These are phyloP conservation scores for Picea abies DNA, from an alignment of 83 land plant species.

Conservation along the genomic window DNA sequence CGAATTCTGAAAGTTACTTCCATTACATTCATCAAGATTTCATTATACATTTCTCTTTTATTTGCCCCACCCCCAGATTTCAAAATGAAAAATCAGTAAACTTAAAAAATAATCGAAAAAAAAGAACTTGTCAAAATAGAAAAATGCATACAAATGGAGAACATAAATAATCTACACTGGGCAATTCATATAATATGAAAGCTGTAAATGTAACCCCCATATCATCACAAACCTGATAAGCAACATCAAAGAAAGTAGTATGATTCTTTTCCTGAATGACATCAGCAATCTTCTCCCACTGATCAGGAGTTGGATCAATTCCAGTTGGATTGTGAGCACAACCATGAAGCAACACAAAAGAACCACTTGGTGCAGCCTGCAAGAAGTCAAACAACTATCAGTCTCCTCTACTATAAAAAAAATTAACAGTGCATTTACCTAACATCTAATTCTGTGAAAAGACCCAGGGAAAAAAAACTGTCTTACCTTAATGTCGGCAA, in stretches of 20 bases:
- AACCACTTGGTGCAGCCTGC: conserved; percentile 94
- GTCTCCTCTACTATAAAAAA: neutral
- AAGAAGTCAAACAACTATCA: neutral
- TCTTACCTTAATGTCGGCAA: conserved; percentile 84
- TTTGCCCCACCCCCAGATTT: too few species aligned
- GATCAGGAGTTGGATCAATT: conserved; percentile 94
- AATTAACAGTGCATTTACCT: neutral
- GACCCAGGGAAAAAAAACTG: neutral
- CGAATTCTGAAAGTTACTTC: too few species aligned
- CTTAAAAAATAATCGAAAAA: too few species aligned
- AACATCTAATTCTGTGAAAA: too few species aligned
- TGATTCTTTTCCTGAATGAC: conserved; percentile 85
- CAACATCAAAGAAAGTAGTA: conserved; percentile 95
- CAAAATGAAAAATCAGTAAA: too few species aligned
- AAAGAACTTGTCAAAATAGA: too few species aligned
- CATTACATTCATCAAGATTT: too few species aligned
- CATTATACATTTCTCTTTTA: too few species aligned
- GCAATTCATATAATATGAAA: too few species aligned
- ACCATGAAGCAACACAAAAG: conserved; percentile 90
- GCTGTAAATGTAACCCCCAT: too few species aligned
- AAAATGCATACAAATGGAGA: too few species aligned
- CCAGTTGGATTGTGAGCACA: conserved; percentile 99
- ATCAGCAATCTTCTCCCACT: conserved; percentile 95
- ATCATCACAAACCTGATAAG: conserved; percentile 38
- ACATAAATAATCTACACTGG: too few species aligned